Base-by-base conservation (phyloP, 2,329 filamentous ascomycete genomes). In the Ophiocordyceps camponoti-rufipedis region DNA sequence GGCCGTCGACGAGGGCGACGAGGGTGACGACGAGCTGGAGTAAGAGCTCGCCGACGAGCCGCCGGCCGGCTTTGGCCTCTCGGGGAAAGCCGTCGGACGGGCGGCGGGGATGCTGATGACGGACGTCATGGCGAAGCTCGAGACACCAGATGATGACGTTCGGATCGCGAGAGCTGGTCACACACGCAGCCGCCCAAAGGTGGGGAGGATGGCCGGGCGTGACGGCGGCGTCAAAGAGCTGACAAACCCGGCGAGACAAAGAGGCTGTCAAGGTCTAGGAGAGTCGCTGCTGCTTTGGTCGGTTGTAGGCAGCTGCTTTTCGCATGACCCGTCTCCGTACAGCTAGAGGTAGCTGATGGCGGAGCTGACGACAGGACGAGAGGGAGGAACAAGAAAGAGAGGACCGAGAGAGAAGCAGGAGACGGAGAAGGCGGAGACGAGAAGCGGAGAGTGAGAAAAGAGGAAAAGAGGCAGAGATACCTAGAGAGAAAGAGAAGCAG, bases 21-120 rank as follows among this genome's bases (percentile, higher is more conserved):
- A 72, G 28, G 73, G 75, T 3, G 72, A 70, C 32, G 62, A 58
- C 14, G 61, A 64, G 47, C 57, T 62, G 8, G 61, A 62, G 51
- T 61, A 64, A 8, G 61, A 63, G 52, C 62, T 65, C 48, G 55
- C 52, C 38, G 67, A 62, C 42, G 70, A 73, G 56, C 67, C 70
- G 51, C 57, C 58, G 42, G 62, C 61, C 51, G 66, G 62, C 58
- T 76, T 72, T 50, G 59, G 54, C 2, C 64, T 61, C 42, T 63
- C 58, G 47, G 60, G 56, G 49, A 62, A 67, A 44, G 59, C 55
- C 40, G 61, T 58, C 44, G 61, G 59, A 39, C 58, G 58, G 41
- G 55, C 63, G 50, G 62, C 61, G 53, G 80, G 80, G 53, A 86
- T 85, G 51, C 72, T 69, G 63, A 85, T 85, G 48, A 78, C 82